Evolutionary conservation across 163 green algal genomes (phyloP).

Genomic region (Coccomyxa subellipsoidea): DNA sequence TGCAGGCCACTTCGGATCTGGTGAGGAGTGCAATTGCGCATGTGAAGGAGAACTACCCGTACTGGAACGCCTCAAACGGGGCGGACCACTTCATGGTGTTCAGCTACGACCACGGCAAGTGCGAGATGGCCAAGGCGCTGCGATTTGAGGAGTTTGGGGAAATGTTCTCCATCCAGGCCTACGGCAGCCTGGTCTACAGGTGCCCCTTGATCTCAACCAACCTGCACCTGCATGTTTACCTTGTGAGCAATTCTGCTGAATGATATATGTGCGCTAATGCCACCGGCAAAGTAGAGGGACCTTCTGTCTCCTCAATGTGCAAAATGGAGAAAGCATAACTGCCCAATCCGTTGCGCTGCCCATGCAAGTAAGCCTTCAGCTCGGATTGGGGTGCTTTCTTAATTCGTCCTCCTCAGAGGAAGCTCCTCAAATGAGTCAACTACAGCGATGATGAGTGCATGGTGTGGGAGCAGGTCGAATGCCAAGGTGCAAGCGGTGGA

Average conservation of each 20-base stretch:
- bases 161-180: constrained; percentile 17
- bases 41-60: constrained; percentile 3
- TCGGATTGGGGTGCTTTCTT: too few relatives aligned
- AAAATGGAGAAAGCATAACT: too few relatives aligned
- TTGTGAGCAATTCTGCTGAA: too few relatives aligned
- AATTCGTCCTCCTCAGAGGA: too few relatives aligned
- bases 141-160: constrained; percentile 7
- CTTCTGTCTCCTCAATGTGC: too few relatives aligned
- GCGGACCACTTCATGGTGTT: constrained; percentile 20
- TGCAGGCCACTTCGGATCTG: neutral
- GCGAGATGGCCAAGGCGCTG: constrained; percentile 8
- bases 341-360: too few relatives aligned
- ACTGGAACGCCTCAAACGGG: neutral
- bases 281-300: too few relatives aligned
- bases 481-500: neutral
- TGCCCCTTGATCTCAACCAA: too few relatives aligned
- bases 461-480: neutral
- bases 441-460: neutral
- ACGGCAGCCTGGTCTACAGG: constrained; percentile 8
- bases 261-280: too few relatives aligned
- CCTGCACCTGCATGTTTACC: too few relatives aligned
- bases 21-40: constrained; percentile 11
- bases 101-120: constrained; percentile 9
- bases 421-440: too few relatives aligned
- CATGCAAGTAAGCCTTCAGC: too few relatives aligned